Conservation (phyloP, 495 filamentous ascomycete genomes). For the Astrothelium macrocarpum region DNA sequence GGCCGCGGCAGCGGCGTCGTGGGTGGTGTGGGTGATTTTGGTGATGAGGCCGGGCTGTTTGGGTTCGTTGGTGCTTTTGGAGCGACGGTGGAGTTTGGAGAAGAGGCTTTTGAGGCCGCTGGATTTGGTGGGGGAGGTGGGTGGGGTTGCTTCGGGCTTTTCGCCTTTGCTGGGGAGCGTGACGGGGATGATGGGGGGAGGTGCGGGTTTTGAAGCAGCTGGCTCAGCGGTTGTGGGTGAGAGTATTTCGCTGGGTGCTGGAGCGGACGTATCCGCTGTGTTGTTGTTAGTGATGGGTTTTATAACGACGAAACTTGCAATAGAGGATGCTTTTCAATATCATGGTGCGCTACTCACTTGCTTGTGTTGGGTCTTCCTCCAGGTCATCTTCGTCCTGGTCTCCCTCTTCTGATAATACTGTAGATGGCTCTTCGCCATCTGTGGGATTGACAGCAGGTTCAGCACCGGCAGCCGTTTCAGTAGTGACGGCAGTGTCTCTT, state of each 20-base stretch:
- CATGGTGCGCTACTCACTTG: conserved; percentile 3
- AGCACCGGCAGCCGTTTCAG: not conserved
- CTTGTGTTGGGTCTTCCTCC: not conserved
- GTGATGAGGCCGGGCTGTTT: not conserved
- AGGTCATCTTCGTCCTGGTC: conserved; percentile 6
- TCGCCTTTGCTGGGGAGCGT: not conserved
- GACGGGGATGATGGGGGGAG: not conserved
- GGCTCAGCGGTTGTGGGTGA: not conserved
- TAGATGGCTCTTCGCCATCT: not conserved
- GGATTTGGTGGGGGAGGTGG: not conserved
- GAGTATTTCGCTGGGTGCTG: not conserved
- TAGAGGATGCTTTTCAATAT: not conserved
- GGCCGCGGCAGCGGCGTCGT: not conserved
- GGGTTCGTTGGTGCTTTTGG: conserved; percentile 5
- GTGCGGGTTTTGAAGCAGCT: not conserved
- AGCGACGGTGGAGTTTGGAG: conserved; percentile 3
- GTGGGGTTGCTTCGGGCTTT: not conserved
- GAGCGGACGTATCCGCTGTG: not conserved
- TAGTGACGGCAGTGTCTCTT: conserved; percentile 1
- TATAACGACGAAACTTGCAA: not conserved
- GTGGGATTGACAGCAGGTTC: not conserved
- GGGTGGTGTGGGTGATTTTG: not conserved
- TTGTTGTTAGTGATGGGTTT: not conserved
- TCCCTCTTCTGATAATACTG: not conserved
- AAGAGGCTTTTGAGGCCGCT: conserved; percentile 9